Evolutionary conservation across 306 rosid species (phyloP), one percentile per base, ranked within the genome.

Genomic region (Myrica gale): DNA sequence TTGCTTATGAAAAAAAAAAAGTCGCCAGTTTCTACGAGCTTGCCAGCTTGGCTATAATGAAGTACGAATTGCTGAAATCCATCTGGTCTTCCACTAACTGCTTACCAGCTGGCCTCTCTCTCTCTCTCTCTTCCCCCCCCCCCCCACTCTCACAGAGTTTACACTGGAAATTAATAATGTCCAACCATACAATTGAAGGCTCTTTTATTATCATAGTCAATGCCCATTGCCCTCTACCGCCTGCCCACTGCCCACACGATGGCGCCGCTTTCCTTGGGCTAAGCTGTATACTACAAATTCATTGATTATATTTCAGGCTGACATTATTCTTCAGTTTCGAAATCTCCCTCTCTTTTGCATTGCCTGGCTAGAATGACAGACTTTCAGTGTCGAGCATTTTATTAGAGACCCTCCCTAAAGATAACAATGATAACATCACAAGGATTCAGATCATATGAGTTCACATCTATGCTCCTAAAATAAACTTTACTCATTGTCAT

Each of bases 151-250:
- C 50, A 3, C 32, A 42, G 50, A 17, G 8, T 5, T 47, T 17
- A 46, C 9, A 46, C 20, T 42, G 3, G 21, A 42, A 69, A 79
- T 78, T 75, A 77, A 83, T 83, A 83, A 32, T 74, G 71, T 12
- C 73, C 86, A 85, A 85, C 84, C 57, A 74, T 78, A 79, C 69
- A 7, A n/a, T 67, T 76, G 79, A 69, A 83, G 77, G 70, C 71
- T 50, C 79, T 58, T 81, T 74, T 71, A 85, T 76, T 83, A 71
- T 41, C 78, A 61, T 65, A 79, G 76, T 79, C 74, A 69, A 80
- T 85, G 85, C 84, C 47, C 62, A n/a, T n/a, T n/a, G n/a, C 58
- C 82, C 48, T 67, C 63, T 32, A 74, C 87, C 87, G 55, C 75
- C 86, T 69, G 37, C 37, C 37, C 37, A 32, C 37, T 32, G 37